Conservation (phyloP, 2,329 filamentous ascomycete genomes). For the Tolypocladium paradoxum region DNA sequence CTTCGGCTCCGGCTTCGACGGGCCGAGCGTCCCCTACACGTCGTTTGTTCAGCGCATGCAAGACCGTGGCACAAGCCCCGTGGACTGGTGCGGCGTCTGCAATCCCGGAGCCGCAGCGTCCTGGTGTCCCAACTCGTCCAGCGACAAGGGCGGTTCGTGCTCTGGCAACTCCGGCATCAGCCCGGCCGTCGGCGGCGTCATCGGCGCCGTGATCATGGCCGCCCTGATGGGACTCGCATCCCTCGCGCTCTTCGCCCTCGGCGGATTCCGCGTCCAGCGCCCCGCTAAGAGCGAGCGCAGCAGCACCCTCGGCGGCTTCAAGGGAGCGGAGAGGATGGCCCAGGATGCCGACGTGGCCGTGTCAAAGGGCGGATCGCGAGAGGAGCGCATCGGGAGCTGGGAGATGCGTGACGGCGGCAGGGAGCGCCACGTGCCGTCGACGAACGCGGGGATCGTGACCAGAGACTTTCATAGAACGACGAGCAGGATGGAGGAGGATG, state of each 20-base stretch:
- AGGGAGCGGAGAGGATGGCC: slow-evolving; percentile 31
- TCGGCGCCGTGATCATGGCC: slow-evolving; percentile 33
- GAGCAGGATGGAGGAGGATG: slow-evolving; percentile 17
- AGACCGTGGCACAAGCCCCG: slow-evolving; percentile 19
- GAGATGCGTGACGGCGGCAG: slow-evolving; percentile 25
- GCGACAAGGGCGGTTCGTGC: no score
- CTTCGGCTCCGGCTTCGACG: slow-evolving; percentile 24
- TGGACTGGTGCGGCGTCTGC: slow-evolving; percentile 36
- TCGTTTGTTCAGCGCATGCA: slow-evolving; percentile 28
- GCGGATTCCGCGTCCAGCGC: slow-evolving; percentile 20
- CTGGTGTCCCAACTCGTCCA: slow-evolving; percentile 23
- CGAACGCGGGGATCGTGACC: slow-evolving; percentile 12
- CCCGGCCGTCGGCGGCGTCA: slow-evolving; percentile 31
- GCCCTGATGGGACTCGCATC: slow-evolving; percentile 22
- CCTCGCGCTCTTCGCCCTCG: slow-evolving; percentile 20
- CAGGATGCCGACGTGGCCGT: slow-evolving; percentile 32
- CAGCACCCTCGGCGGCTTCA: slow-evolving; percentile 27
- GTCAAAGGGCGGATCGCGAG: slow-evolving; percentile 25
- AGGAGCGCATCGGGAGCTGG: slow-evolving; percentile 40
- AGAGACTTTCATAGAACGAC: slow-evolving; percentile 10
- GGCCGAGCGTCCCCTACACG: slow-evolving; percentile 23
- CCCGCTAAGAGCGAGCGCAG: slow-evolving; percentile 3
- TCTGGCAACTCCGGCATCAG: slow-evolving; percentile 10
- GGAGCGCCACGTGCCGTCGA: slow-evolving; percentile 3
- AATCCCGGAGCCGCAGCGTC: slow-evolving; percentile 14